phyloP scores from a whole-genome alignment of 2,329 filamentous ascomycete genomes.

The Fusarium anguioides region DNA sequence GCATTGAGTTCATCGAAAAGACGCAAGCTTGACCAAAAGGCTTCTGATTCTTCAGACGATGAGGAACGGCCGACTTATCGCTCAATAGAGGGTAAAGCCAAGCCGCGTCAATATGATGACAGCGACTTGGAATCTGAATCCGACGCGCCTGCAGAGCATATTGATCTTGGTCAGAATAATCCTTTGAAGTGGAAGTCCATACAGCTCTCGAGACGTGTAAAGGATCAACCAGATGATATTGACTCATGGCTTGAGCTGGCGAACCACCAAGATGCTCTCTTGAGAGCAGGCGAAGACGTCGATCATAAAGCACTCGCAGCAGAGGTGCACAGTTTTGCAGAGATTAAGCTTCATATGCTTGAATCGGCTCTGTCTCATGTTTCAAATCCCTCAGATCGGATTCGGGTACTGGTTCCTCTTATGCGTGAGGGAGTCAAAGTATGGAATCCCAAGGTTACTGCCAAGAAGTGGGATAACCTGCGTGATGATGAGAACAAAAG shows the following conservation, averaged over 20 bases:
- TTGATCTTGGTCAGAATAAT: slow-evolving; percentile 52
- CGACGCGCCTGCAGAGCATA: slow-evolving; percentile 54
- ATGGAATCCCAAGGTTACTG: slow-evolving; percentile 74
- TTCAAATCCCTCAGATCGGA: slow-evolving; percentile 58
- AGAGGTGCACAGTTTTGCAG: slow-evolving; percentile 76
- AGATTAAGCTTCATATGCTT: slow-evolving; percentile 83
- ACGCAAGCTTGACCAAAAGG: slow-evolving; percentile 50
- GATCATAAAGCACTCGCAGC: slow-evolving; percentile 63
- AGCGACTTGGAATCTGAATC: slow-evolving; percentile 63
- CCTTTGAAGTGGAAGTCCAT: slow-evolving; percentile 66
- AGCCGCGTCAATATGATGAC: slow-evolving; percentile 58
- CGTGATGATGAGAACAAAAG: slow-evolving; percentile 42
- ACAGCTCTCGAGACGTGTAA: slow-evolving; percentile 71
- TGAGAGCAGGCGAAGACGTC: slow-evolving; percentile 61
- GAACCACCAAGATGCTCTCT: slow-evolving; percentile 77
- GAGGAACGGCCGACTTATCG: slow-evolving; percentile 69
- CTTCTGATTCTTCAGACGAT: slow-evolving; percentile 56
- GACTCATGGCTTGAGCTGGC: slow-evolving; percentile 83
- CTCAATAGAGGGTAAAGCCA: slow-evolving; percentile 73
- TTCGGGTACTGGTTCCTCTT: slow-evolving; percentile 72
- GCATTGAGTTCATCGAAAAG: slow-evolving; percentile 58
- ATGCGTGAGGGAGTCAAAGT: slow-evolving; percentile 79
- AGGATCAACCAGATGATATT: slow-evolving; percentile 73
- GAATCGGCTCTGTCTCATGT: slow-evolving; percentile 77
- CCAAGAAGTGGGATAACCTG: slow-evolving; percentile 72